Evolutionary conservation across 371 early-diverging fungal genomes (phyloP).

Genomic region (Mucor mucedo): DNA sequence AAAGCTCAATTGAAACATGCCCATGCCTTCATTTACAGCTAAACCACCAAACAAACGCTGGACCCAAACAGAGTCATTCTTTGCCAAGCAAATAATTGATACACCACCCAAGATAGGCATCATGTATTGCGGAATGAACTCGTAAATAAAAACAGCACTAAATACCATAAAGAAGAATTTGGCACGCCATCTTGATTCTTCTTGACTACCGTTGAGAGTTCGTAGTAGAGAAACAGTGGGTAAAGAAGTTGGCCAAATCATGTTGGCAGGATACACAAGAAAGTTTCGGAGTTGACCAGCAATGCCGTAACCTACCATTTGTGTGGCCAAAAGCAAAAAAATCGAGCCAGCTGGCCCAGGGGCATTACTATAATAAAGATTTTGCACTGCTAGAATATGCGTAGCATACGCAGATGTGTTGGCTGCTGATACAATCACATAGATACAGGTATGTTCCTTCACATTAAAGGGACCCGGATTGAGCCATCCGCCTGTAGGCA

Average conservation of each 20-base stretch:
- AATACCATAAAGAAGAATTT: slow-evolving; percentile 59
- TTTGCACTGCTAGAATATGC: slow-evolving; percentile 61
- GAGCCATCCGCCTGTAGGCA: slow-evolving; percentile 38
- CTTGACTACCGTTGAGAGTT: slow-evolving; percentile 68
- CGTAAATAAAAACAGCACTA: slow-evolving; percentile 42
- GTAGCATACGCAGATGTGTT: slow-evolving; percentile 53
- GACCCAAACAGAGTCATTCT: slow-evolving; percentile 52
- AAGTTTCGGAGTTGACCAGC: slow-evolving; percentile 79
- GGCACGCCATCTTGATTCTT: slow-evolving; percentile 66
- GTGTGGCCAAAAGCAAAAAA: slow-evolving; percentile 64
- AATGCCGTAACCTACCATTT: slow-evolving; percentile 84
- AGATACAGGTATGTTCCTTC: slow-evolving; percentile 51
- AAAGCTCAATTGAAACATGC: slow-evolving; percentile 53
- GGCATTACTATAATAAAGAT: slow-evolving; percentile 53
- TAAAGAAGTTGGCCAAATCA: slow-evolving; percentile 89
- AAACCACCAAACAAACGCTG: slow-evolving; percentile 56
- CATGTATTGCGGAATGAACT: slow-evolving; percentile 56
- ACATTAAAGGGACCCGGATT: slow-evolving; percentile 55
- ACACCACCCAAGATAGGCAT: slow-evolving; percentile 54
- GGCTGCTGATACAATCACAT: slow-evolving; percentile 44
- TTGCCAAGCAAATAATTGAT: slow-evolving; percentile 54
- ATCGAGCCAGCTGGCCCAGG: slow-evolving; percentile 53
- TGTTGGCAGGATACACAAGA: slow-evolving; percentile 80
- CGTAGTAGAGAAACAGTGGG: slow-evolving; percentile 76
- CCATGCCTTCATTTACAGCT: slow-evolving; percentile 54